phyloP scores from a whole-genome alignment of 371 early-diverging fungal genomes.

The Choanephora cucurbitarum region DNA sequence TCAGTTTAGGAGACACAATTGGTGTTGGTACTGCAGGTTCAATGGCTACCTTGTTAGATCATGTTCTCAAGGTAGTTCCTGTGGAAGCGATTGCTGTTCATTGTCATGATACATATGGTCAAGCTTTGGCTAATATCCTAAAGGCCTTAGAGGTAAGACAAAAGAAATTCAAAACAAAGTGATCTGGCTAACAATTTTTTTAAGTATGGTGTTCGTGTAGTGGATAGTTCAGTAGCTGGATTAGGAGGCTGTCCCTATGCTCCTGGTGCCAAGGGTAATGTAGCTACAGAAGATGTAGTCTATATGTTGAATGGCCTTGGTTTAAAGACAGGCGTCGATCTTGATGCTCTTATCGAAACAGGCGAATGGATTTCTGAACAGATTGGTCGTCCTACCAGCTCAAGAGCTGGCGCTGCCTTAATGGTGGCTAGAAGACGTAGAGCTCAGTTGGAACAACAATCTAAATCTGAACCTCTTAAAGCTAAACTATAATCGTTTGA shows the following conservation, averaged over 20 bases:
- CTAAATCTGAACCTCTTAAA: constrained; percentile 2
- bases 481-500: constrained; percentile 14
- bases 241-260: constrained; percentile 98
- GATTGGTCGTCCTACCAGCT: constrained; percentile 62
- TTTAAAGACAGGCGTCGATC: constrained; percentile 77
- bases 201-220: constrained; percentile 76
- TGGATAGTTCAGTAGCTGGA: constrained; percentile 93
- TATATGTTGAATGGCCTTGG: constrained; percentile 91
- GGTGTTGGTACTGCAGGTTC: constrained; percentile 90
- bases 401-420: constrained; percentile 53
- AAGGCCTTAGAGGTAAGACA: constrained; percentile 75
- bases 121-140: constrained; percentile 93
- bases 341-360: constrained; percentile 68
- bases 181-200: not conserved
- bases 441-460: constrained; percentile 16
- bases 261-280: constrained; percentile 95
- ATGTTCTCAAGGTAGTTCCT: constrained; percentile 74
- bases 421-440: constrained; percentile 28
- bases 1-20: constrained; percentile 96
- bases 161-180: no score
- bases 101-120: constrained; percentile 98
- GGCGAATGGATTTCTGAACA: constrained; percentile 87
- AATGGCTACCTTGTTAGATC: constrained; percentile 73
- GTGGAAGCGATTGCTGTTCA: constrained; percentile 86
- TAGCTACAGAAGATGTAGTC: constrained; percentile 96